phyloP scores from a whole-genome alignment of 176 grass and related monocot species.

The Eragrostis nindensis region DNA sequence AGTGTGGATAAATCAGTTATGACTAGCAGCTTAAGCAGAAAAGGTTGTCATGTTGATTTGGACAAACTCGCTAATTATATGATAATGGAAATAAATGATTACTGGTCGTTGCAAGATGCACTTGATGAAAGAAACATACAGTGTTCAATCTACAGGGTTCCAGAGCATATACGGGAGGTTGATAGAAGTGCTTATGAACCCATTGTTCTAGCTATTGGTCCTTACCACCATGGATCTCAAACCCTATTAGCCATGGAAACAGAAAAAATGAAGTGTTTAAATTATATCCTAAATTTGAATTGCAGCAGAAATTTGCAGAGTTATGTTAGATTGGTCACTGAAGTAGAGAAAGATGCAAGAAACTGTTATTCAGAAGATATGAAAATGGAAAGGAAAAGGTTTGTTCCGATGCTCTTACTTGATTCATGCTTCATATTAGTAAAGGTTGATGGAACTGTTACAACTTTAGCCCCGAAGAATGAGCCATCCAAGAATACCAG shows the following conservation, averaged over 20 bases:
- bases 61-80: too few species aligned
- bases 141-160: too few species aligned
- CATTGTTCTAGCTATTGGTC: slow-evolving; percentile 1
- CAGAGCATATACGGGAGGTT: too few species aligned
- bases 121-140: too few species aligned
- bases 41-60: too few species aligned
- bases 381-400: background rate
- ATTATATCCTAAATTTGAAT: background rate
- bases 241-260: background rate
- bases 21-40: too few species aligned
- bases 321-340: background rate
- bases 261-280: background rate
- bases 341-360: background rate
- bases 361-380: background rate
- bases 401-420: background rate
- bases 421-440: background rate
- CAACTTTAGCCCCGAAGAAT: too few species aligned
- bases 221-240: background rate
- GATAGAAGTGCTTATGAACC: slow-evolving; percentile 4
- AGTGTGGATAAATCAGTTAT: too few species aligned
- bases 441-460: background rate
- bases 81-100: too few species aligned
- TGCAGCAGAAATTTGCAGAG: background rate
- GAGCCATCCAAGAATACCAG: too few species aligned
- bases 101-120: too few species aligned